Base-by-base conservation (phyloP, 768 basidiomycete genomes). In the Boletus vermiculosoides region DNA sequence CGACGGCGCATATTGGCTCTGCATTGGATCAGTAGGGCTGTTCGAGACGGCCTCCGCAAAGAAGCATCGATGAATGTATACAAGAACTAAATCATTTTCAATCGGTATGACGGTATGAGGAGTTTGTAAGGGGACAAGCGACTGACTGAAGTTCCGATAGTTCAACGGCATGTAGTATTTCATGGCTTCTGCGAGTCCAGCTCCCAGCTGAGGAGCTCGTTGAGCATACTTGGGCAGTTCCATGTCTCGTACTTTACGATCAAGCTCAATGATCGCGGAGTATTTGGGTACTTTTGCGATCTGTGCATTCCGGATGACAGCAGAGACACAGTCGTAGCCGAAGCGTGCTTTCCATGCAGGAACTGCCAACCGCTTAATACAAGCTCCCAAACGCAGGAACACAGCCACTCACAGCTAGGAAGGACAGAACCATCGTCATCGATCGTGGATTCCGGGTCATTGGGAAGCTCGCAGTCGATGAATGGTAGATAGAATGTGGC, bases 31-130 rank as follows among this genome's bases (percentile, higher is more conserved):
- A 6, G 72, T 70, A 5, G 89, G 83, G 56, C 81, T 80, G 50
- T 81, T 86, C 23, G 79, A 77, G 36, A 90, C 78, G 4, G 87
- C 88, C 65, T 88, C 84, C 4, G 87, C 85, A 61, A 90, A 88
- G 76, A 87, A 90, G 62, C 85, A 84, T 16, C 88, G 85, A 66
- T 89, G 87, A 49, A 89, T 80, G 65, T 88, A 88, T 10, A 89
- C 72, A 33, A 89, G 75, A n/a, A 85, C 87, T 89, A 55, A 2
- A 5, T 30, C 5, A 5, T 37, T 44, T 30, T 23, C 50, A 30
- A 31, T 49, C 25, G 34, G 44, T 22, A 11, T 13, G 40, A 41
- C 23, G 22, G 18, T 22, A 31, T 9, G 28, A 11, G 20, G 42
- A 42, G 25, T 44, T 8, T 12, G 45, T 8, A 52, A 44, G 46